Base-by-base conservation (phyloP, 305 asterid genomes). In the Solanum hybrid region DNA sequence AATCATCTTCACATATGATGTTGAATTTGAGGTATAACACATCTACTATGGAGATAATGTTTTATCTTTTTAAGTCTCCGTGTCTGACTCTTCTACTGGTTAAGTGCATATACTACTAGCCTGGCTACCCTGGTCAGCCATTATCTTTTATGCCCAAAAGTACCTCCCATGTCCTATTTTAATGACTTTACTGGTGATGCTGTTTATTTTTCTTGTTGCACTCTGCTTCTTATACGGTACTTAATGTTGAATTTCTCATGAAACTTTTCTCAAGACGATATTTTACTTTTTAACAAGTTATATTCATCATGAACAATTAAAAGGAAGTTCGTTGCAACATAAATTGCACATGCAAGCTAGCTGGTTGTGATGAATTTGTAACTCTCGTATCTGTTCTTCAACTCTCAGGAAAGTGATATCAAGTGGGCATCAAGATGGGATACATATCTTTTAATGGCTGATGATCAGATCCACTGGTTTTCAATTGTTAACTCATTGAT, bases 341-440 rank as follows among this genome's bases (percentile, higher is more conserved):
- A 85, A 85, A 85, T 56, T 31, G 73, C 87, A 56, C 76, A 32
- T 32, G 46, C 11, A 56, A 20, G 46, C 26, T 37, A 56, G 87
- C 22, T 5, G 75, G 34, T 10, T 31, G 13, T 85, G 87, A 56
- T 85, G 87, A 56, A 31, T 85, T 32, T 31, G 22, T 56, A 85
- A 56, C 9, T 56, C 26, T 64, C 22, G 79, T 35, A 85, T 86
- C 85, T 76, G 75, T 87, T 35, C 32, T 29, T 29, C 88, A 10
- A 89, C 80, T 89, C 89, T 85, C 93, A 96, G 99, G 98, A 96
- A 92, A 96, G 98, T 76, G 98, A 94, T 56, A 91, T 96, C 91
- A 96, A 96, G 95, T 96, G 99, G 99, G 99, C 99, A 77, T 96
- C 99, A 88, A 93, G 98, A 92, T 96, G 99, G 99, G 98, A 96